These are phyloP conservation scores for Coprinopsis cinerea DNA, from an alignment of 768 basidiomycete genomes.

Conservation along the genomic window DNA sequence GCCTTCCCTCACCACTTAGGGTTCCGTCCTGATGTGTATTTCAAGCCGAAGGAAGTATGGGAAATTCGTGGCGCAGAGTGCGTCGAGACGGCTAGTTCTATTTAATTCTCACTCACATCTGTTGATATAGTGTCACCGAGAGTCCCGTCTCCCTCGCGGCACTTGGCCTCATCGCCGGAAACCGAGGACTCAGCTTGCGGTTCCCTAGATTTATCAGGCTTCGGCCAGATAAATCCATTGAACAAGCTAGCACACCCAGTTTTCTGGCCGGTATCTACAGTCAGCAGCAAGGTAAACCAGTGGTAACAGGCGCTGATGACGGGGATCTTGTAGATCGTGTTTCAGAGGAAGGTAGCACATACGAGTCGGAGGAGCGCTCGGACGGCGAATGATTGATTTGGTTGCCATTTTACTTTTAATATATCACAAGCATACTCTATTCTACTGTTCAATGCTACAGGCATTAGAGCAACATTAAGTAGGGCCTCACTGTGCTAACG, in stretches of 20 bases:
- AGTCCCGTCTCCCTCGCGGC: constrained; percentile 86
- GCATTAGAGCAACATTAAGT: too few relatives aligned
- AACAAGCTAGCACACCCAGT: constrained; percentile 65
- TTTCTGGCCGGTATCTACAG: constrained; percentile 68
- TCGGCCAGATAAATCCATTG: constrained; percentile 67
- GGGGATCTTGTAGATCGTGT: constrained; percentile 58
- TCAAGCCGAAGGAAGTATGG: constrained; percentile 77
- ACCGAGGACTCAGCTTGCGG: constrained; percentile 72
- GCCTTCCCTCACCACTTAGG: constrained; percentile 29
- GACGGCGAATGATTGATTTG: constrained; percentile 3
- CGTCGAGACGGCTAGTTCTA: not conserved
- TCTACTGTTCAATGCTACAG: too few relatives aligned
- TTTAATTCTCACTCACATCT: not conserved
- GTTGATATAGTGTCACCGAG: constrained; percentile 55
- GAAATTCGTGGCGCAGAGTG: constrained; percentile 80
- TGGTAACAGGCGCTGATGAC: constrained; percentile 40
- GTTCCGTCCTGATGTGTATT: constrained; percentile 61
- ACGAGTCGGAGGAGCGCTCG: constrained; percentile 7
- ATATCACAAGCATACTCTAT: too few relatives aligned
- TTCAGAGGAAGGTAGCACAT: constrained; percentile 11
- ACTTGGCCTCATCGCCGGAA: constrained; percentile 42
- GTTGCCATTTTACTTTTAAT: not conserved
- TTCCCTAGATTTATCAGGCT: constrained; percentile 82
- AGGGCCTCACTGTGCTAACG: too few relatives aligned
- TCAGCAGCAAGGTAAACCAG: constrained; percentile 46